Evolutionary conservation across 306 rosid genomes (phyloP).

Genomic region (Elaeagnus macrophylla): DNA sequence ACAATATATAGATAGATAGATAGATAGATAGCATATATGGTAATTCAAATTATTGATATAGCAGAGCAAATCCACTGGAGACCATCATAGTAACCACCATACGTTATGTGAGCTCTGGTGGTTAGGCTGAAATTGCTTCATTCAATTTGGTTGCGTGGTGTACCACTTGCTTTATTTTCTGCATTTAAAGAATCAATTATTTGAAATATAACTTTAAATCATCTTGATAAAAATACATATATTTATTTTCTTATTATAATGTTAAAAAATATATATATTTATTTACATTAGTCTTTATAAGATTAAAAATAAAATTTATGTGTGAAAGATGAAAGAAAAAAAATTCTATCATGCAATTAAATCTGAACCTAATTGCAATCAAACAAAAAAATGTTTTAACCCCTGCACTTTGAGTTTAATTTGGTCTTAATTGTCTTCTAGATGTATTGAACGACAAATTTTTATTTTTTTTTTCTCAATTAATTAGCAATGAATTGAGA

Average conservation of each 20-base stretch:
- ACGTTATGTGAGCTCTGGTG: constrained; percentile 58
- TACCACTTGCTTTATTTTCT: constrained; percentile 54
- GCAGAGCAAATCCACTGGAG: constrained; percentile 6
- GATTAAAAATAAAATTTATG: no score
- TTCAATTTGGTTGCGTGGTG: constrained; percentile 52
- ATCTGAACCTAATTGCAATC: no score
- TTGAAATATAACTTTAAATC: constrained; percentile 1
- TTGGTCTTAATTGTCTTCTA: neutral
- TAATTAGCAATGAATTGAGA: neutral
- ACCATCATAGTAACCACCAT: constrained; percentile 49
- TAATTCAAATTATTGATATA: no score
- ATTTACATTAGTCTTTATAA: no score
- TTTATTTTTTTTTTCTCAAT: neutral
- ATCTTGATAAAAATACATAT: neutral
- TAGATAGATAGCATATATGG: no score
- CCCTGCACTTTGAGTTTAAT: neutral
- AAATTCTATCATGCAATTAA: no score
- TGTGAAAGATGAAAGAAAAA: no score
- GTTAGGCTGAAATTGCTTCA: constrained; percentile 50
- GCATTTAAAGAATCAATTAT: constrained; percentile 22
- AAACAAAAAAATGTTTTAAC: no score
- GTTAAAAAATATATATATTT: no score
- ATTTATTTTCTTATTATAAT: neutral
- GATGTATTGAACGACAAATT: neutral
- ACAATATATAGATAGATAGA: no score